A percentile compares a stretch with the other conserved stretches of the same genome.
Evolutionary conservation across 176 grass and related monocot genomes (phyloP).

Genomic region (Saccharum spontaneum): DNA sequence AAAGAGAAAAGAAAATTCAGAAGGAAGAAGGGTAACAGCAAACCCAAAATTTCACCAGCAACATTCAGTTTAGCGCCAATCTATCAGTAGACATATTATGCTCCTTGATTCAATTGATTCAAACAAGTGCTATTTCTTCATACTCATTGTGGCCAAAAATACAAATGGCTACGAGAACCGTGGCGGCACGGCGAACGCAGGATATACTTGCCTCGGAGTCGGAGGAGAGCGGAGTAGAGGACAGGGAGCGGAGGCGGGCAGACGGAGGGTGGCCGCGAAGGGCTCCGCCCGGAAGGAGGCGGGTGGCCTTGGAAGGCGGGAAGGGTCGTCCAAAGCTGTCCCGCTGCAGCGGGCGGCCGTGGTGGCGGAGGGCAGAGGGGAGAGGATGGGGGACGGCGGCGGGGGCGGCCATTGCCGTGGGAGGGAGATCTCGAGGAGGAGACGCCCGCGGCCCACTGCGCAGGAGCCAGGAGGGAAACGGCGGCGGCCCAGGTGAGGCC

Average conservation of each 20-base stretch:
- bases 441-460: neutral
- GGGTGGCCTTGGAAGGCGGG: neutral
- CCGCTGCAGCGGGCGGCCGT: neutral
- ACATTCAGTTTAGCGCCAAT: neutral
- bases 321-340: neutral
- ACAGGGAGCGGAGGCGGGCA: neutral
- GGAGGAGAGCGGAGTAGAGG: neutral
- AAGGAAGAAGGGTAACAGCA: neutral
- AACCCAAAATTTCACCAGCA: neutral
- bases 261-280: neutral
- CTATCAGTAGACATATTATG: neutral
- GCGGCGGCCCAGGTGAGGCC: neutral
- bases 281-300: neutral
- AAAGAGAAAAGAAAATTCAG: neutral
- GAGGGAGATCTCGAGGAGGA: neutral
- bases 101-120: neutral
- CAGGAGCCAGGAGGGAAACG: neutral
- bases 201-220: neutral
- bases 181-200: neutral
- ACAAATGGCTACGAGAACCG: neutral
- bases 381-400: neutral
- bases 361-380: neutral
- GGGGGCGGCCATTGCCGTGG: neutral
- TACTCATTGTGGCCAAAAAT: neutral
- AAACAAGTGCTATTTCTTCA: neutral